Evolutionary conservation across 768 basidiomycete species (phyloP).

Genomic region (Lactifluus echinatus): DNA sequence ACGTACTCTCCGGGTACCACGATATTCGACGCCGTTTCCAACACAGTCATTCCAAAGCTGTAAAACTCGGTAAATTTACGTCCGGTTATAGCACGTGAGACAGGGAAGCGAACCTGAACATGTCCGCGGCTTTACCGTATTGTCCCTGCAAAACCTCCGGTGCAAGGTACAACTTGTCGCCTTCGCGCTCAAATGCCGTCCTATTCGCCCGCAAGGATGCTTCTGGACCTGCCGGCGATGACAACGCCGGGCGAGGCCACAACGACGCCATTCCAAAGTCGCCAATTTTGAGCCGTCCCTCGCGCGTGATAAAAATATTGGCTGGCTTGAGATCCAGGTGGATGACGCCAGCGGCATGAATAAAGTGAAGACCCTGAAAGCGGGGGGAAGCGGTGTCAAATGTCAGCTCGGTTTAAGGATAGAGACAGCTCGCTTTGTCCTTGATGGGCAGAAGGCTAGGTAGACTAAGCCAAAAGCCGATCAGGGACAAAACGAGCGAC

Average conservation of each 20-base stretch:
- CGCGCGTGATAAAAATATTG: constrained; percentile 84
- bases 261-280: constrained; percentile 98
- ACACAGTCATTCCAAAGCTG: constrained; percentile 91
- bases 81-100: neutral
- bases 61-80: constrained; percentile 7
- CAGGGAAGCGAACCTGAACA: constrained; percentile 64
- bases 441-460: neutral
- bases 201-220: constrained; percentile 9
- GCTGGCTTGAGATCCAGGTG: constrained; percentile 97
- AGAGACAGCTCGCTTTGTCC: neutral
- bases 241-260: constrained; percentile 58
- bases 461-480: constrained; percentile 24
- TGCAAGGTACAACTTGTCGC: constrained; percentile 94
- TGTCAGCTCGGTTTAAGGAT: constrained; percentile 19
- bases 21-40: constrained; percentile 94
- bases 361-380: constrained; percentile 71
- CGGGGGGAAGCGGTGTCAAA: constrained; percentile 14
- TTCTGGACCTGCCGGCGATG: constrained; percentile 20
- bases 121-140: constrained; percentile 91
- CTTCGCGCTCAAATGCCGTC: constrained; percentile 82
- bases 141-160: constrained; percentile 88
- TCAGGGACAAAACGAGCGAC: constrained; percentile 7
- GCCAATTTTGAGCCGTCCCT: constrained; percentile 90
- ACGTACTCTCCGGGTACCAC: constrained; percentile 94
- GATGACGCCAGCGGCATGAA: constrained; percentile 81